These are phyloP conservation scores for Conidiobolus incongruus DNA, from an alignment of 371 early-diverging fungal species.

Conservation along the genomic window DNA sequence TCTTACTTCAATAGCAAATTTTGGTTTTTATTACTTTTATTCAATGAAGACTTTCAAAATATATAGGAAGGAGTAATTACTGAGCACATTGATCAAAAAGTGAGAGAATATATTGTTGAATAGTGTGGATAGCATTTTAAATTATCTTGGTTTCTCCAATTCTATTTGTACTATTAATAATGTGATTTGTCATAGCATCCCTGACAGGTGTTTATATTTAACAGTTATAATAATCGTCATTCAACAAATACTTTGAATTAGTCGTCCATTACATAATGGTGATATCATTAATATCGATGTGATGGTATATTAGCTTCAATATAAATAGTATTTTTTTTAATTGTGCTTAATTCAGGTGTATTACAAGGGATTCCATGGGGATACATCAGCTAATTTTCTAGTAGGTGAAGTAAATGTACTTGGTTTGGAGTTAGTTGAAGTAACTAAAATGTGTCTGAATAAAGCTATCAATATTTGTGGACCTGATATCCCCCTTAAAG, in stretches of 20 bases:
- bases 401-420: conserved; percentile 68
- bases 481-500: conserved; percentile 46
- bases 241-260: background rate
- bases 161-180: conserved; percentile 48
- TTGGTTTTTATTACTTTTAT: background rate
- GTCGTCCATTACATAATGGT: conserved; percentile 56
- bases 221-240: background rate
- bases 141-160: conserved; percentile 84
- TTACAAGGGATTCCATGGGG: conserved; percentile 78
- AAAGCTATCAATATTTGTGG: conserved; percentile 56
- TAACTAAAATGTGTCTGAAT: conserved; percentile 58
- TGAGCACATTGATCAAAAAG: conserved; percentile 68
- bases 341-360: conserved; percentile 15
- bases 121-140: conserved; percentile 79
- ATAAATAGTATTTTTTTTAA: background rate
- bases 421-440: conserved; percentile 43
- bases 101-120: conserved; percentile 70
- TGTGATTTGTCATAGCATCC: conserved; percentile 76
- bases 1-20: background rate
- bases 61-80: conserved; percentile 59
- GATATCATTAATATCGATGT: conserved; percentile 87
- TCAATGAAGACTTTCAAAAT: background rate
- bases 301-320: conserved; percentile 10
- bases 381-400: conserved; percentile 61
- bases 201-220: conserved; percentile 25